These are phyloP conservation scores for Sporobolomyces phaffii DNA, from an alignment of 768 basidiomycete species.

Conservation along the genomic window DNA sequence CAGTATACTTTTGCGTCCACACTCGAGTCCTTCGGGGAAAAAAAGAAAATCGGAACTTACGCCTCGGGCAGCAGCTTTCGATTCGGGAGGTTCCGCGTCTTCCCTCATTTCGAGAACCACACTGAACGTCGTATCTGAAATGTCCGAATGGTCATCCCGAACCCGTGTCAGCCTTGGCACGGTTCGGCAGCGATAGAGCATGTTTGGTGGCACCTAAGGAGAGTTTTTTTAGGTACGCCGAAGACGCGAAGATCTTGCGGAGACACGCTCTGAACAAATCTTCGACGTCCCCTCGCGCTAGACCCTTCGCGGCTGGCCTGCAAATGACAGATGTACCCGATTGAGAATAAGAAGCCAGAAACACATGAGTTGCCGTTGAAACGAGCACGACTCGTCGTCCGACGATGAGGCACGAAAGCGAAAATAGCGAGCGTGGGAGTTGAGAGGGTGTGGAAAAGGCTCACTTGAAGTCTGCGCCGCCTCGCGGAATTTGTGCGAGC, in stretches of 20 bases:
- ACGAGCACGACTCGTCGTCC: not conserved
- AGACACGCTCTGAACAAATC: constrained; percentile 78
- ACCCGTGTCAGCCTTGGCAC: not conserved
- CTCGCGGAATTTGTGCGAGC: not conserved
- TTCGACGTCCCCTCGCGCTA: constrained; percentile 59
- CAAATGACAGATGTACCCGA: too few species aligned
- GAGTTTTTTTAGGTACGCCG: constrained; percentile 57
- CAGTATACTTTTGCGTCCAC: too few species aligned
- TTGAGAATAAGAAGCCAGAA: too few species aligned
- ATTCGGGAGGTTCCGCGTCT: constrained; percentile 14
- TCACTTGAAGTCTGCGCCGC: constrained; percentile 50
- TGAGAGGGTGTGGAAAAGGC: not conserved
- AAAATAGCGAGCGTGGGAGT: not conserved
- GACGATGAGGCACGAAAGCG: not conserved
- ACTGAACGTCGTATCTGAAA: constrained; percentile 25
- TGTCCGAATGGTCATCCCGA: too few species aligned
- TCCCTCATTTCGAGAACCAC: constrained; percentile 35
- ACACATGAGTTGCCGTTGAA: too few species aligned
- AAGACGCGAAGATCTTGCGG: constrained; percentile 70
- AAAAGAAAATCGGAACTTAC: not conserved
- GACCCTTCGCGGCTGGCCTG: constrained; percentile 48
- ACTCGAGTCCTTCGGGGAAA: rapidly evolving
- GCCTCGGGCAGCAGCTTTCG: constrained; percentile 11
- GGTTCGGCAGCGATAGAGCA: not conserved
- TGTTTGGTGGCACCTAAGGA: constrained; percentile 9